Evolutionary conservation across 306 rosid genomes (phyloP).

Genomic region (Bauhinia variegata): DNA sequence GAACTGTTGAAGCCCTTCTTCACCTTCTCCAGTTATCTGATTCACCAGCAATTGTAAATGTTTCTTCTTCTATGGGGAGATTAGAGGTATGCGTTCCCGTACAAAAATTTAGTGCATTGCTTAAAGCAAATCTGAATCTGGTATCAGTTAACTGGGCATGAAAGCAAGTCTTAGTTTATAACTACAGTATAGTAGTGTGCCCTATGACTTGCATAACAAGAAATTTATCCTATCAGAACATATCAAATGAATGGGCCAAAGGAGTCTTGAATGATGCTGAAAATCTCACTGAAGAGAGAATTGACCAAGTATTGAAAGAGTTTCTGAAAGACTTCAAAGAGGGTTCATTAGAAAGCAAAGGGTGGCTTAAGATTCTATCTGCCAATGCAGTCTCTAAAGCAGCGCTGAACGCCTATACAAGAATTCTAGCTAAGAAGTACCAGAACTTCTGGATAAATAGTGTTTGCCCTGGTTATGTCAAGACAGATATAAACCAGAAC

Average conservation of each 20-base stretch:
- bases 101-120: too few species aligned
- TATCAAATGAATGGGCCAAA: constrained; percentile 46
- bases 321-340: constrained; percentile 45
- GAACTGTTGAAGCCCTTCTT: constrained; percentile 36
- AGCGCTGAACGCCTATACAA: constrained; percentile 42
- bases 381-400: constrained; percentile 44
- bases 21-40: constrained; percentile 41
- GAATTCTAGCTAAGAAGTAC: constrained; percentile 43
- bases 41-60: constrained; percentile 55
- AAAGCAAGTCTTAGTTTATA: background rate
- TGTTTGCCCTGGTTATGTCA: constrained; percentile 49
- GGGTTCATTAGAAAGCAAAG: constrained; percentile 32
- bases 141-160: background rate
- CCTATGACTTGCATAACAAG: background rate
- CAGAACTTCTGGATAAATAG: constrained; percentile 27
- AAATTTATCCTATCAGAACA: constrained; percentile 11
- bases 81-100: constrained; percentile 49
- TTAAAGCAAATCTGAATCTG: too few species aligned
- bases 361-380: constrained; percentile 28
- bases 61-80: constrained; percentile 36
- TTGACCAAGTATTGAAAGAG: constrained; percentile 36
- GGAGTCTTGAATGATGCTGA: constrained; percentile 35
- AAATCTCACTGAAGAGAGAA: constrained; percentile 45
- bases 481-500: constrained; percentile 34
- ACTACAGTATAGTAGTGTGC: too few species aligned